A percentile compares a stretch with the other conserved stretches of the same genome.
These are phyloP conservation scores for Colletotrichum orbiculare DNA, from an alignment of 2,329 filamentous ascomycete species.

Conservation along the genomic window DNA sequence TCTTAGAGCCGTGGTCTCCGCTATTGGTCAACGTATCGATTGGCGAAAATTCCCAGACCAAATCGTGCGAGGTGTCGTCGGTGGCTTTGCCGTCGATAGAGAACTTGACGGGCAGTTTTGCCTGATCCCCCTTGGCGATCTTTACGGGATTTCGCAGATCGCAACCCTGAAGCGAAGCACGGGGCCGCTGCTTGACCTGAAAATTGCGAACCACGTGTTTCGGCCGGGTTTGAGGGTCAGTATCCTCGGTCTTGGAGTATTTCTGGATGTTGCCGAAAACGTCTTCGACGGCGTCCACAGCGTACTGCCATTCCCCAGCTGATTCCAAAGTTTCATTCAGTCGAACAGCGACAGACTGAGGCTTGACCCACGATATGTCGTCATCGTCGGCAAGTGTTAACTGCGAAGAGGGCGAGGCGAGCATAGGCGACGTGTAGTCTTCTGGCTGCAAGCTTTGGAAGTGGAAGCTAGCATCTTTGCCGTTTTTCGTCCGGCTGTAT, in stretches of 20 bases:
- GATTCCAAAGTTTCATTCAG: constrained; percentile 89
- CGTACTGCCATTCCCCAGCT: constrained; percentile 87
- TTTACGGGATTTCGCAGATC: constrained; percentile 84
- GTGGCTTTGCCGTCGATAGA: constrained; percentile 68
- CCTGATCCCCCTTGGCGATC: constrained; percentile 78
- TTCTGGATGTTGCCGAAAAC: constrained; percentile 87
- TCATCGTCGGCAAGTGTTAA: constrained; percentile 69
- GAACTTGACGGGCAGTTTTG: constrained; percentile 78
- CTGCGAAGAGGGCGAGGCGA: constrained; percentile 68
- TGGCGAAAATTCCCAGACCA: constrained; percentile 86
- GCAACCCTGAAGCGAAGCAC: constrained; percentile 77
- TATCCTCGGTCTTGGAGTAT: constrained; percentile 78
- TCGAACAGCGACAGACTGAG: constrained; percentile 80
- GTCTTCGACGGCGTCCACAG: constrained; percentile 91
- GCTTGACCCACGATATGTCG: constrained; percentile 83
- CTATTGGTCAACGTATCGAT: constrained; percentile 75
- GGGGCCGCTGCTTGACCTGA: constrained; percentile 86
- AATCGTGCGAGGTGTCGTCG: constrained; percentile 73
- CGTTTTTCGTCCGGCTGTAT: constrained; percentile 90
- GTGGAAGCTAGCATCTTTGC: constrained; percentile 83
- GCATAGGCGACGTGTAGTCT: constrained; percentile 80
- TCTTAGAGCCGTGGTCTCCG: constrained; percentile 74
- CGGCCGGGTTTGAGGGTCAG: constrained; percentile 69
- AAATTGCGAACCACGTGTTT: constrained; percentile 80
- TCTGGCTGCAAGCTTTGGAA: constrained; percentile 96